Base-by-base conservation (phyloP, 306 rosid species). In the Cucumis melo region DNA sequence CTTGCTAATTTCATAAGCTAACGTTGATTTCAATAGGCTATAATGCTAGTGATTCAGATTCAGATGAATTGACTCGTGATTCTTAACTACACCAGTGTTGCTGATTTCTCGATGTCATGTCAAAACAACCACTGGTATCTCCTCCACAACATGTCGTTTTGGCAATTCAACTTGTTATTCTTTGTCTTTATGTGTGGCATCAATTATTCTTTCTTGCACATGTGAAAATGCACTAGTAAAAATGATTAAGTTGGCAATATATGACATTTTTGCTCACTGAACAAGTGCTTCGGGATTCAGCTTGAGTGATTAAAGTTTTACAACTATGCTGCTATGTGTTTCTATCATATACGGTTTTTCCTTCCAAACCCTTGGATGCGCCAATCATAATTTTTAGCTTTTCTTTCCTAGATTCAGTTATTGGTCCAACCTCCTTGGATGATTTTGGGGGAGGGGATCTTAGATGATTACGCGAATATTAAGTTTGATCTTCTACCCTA, bases 11-110 rank as follows among this genome's bases (percentile, higher is more conserved):
- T 80, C 54, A 16, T 19, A 11, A 74, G 77, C 78, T 16, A 27
- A 51, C 61, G 17, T 73, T 27, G 74, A 55, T 15, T 82, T 56
- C 81, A 38, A 57, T 77, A 92, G 96, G 98, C 72, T 92, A 92
- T 83, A 92, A 92, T 80, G 98, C 98, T 12, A 90, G 94, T 71
- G 98, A 92, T 82, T 92, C 98, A 57, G 98, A 92, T 85, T 90
- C 98, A n/a, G 98, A 92, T 2, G 96, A 92, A 80, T 19, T 81
- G 73, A 83, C 85, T 80, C 89, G 77, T 38, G 87, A 86, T 59
- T 86, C 90, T 77, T 92, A 85, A 84, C 74, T 75, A 41, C 17
- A 77, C 65, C 44, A 16, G 44, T 51, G 61, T 36, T 38, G 42
- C 73, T 19, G 50, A 36, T 65, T 36, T 16, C 76, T 73, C 42